A percentile compares a stretch with the other conserved stretches of the same genome.
Evolutionary conservation across 2,329 filamentous ascomycete genomes (phyloP).

Genomic region (Epichloe hybrida): DNA sequence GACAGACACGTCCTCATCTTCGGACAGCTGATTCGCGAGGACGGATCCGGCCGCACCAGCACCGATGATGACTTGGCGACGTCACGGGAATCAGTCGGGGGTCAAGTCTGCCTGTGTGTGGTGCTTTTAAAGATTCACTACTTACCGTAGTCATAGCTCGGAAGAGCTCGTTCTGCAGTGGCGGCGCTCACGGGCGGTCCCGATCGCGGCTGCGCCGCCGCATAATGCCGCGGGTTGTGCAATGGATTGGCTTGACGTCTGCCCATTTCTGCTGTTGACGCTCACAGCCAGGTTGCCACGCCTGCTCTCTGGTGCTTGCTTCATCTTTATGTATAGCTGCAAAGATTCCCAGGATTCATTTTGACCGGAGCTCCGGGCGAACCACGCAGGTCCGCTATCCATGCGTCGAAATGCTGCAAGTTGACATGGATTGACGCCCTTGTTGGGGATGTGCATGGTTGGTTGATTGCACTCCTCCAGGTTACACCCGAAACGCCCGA

Average conservation of each 20-base stretch:
- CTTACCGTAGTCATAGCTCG: conserved; percentile 5
- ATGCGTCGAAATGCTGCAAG: no score
- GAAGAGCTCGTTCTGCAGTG: conserved; percentile 1
- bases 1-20: conserved; percentile 11
- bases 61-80: conserved; percentile 13
- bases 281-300: no score
- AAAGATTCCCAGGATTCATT: no score
- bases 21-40: conserved; percentile 16
- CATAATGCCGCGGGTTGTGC: conserved; percentile 5
- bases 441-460: no score
- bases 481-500: no score
- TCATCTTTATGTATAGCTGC: not conserved
- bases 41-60: conserved; percentile 17
- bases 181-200: conserved; percentile 4
- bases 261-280: not conserved
- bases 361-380: no score
- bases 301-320: no score
- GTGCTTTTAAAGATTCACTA: not conserved
- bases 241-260: conserved; percentile 4
- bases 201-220: not conserved
- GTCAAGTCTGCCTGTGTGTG: no score
- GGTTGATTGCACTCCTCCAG: no score
- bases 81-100: not conserved
- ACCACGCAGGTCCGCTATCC: no score
- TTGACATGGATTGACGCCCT: no score